Conservation (phyloP, 2,329 filamentous ascomycete genomes). For the Aureobasidium pullulans region DNA sequence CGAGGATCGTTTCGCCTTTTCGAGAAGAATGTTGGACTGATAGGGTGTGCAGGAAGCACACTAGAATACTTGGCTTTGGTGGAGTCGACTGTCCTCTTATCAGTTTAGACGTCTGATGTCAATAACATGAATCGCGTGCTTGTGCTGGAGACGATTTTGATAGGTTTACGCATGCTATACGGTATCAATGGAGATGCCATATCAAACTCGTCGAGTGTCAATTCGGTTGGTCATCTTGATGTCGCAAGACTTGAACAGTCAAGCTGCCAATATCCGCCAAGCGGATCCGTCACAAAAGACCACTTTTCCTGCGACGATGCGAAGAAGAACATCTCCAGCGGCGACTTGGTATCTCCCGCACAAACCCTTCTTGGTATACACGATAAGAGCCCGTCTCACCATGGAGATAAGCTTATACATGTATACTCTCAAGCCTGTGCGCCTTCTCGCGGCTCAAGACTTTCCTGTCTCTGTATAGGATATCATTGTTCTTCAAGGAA, state of each 20-base stretch:
- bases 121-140: background rate
- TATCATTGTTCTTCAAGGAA: too few species aligned
- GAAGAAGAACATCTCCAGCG: background rate
- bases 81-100: background rate
- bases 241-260: background rate
- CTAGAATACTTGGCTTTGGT: background rate
- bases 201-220: too few species aligned
- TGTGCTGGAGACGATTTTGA: background rate
- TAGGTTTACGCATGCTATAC: too few species aligned
- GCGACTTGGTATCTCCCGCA: background rate
- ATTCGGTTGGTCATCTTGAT: background rate
- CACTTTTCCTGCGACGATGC: background rate
- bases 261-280: background rate
- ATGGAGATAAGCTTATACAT: background rate
- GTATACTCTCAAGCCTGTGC: background rate
- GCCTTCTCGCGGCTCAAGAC: background rate
- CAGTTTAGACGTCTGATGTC: background rate
- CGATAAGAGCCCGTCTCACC: background rate
- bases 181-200: too few species aligned
- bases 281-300: background rate
- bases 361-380: background rate
- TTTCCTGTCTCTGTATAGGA: background rate
- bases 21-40: background rate
- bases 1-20: background rate
- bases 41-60: background rate